phyloP scores from a whole-genome alignment of 176 grass and related monocot genomes.

The Carex myosuroides region DNA sequence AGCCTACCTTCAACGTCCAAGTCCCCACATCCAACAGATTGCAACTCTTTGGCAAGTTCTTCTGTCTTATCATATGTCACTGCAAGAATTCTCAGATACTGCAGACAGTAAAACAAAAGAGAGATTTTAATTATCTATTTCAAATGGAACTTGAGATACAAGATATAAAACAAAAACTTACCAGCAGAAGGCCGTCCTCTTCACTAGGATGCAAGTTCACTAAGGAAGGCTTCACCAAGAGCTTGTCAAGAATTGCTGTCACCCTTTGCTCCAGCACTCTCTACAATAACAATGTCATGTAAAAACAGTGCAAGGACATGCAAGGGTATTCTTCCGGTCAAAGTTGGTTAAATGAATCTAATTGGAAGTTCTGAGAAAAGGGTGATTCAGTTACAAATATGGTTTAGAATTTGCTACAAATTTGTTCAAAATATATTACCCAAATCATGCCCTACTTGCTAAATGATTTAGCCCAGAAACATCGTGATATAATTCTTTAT shows the following conservation, averaged over 20 bases:
- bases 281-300: constrained; percentile 54
- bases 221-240: constrained; percentile 87
- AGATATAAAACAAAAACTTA: constrained; percentile 38
- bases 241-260: constrained; percentile 82
- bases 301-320: constrained; percentile 11
- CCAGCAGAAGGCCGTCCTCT: constrained; percentile 70
- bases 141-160: constrained; percentile 16
- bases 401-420: neutral
- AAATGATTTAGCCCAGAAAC: neutral
- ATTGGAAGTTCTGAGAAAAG: neutral
- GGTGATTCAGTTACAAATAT: neutral
- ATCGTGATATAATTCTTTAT: neutral
- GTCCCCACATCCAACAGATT: constrained; percentile 92
- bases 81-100: constrained; percentile 92
- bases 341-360: neutral
- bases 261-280: constrained; percentile 98
- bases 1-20: constrained; percentile 91
- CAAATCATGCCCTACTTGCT: neutral
- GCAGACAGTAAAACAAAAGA: constrained; percentile 32
- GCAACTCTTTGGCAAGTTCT: constrained; percentile 92
- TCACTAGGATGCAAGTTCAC: constrained; percentile 71
- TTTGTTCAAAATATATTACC: neutral
- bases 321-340: neutral
- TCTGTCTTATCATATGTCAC: constrained; percentile 89
- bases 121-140: neutral